These are phyloP conservation scores for Metarhizium sp. DNA, from an alignment of 2,329 filamentous ascomycete species.

Conservation along the genomic window DNA sequence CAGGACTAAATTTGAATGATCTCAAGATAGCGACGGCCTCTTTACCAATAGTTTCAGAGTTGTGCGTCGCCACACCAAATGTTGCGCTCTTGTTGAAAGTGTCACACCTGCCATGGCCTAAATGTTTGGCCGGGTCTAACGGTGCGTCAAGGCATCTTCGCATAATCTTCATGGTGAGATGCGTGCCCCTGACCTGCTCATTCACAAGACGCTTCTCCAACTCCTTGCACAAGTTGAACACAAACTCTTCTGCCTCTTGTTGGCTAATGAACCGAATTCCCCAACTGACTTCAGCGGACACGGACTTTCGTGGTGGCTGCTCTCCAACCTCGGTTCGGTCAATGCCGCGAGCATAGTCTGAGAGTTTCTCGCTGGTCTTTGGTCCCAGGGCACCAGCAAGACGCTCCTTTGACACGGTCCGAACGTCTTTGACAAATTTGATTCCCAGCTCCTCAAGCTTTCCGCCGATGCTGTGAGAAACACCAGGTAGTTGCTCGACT, in stretches of 20 bases:
- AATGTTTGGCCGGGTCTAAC: slow-evolving; percentile 81
- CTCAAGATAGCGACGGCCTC: slow-evolving; percentile 80
- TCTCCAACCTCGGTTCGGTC: slow-evolving; percentile 80
- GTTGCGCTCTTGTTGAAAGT: slow-evolving; percentile 80
- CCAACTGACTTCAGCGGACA: slow-evolving; percentile 97
- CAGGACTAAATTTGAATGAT: slow-evolving; percentile 74
- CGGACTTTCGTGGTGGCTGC: slow-evolving; percentile 78
- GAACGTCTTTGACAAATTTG: slow-evolving; percentile 73
- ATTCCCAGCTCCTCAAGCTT: slow-evolving; percentile 85
- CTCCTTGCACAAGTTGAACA: slow-evolving; percentile 76
- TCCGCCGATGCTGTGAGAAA: slow-evolving; percentile 80
- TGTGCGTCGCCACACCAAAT: slow-evolving; percentile 78
- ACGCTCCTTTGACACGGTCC: slow-evolving; percentile 65
- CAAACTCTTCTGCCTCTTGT: slow-evolving; percentile 87
- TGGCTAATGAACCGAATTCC: slow-evolving; percentile 91
- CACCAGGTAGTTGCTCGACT: slow-evolving; percentile 77
- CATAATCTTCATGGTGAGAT: slow-evolving; percentile 94
- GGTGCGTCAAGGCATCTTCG: slow-evolving; percentile 76
- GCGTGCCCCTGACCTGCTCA: slow-evolving; percentile 77
- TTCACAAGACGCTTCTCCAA: slow-evolving; percentile 71
- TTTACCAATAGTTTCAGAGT: slow-evolving; percentile 59
- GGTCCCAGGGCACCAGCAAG: slow-evolving; percentile 68
- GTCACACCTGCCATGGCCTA: slow-evolving; percentile 93
- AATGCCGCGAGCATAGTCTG: slow-evolving; percentile 83
- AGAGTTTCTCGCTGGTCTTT: slow-evolving; percentile 86